Base-by-base conservation (phyloP, 1,139 yeast species). In the Wickerhamomyces sp. region DNA sequence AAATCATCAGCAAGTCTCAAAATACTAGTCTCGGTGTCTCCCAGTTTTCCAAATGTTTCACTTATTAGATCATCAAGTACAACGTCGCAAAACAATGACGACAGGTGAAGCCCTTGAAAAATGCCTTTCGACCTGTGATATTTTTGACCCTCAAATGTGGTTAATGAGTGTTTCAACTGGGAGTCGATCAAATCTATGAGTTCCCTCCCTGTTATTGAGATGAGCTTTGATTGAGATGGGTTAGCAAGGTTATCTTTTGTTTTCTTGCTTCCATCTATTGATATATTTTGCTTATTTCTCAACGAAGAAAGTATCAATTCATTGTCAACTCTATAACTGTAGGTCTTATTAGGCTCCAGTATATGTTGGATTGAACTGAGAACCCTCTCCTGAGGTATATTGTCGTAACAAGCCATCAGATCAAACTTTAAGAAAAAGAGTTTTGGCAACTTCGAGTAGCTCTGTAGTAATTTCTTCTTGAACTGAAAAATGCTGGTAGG, bases 1-100 rank as follows among this genome's bases (percentile, higher is more conserved):
- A 91, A 91, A 55, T 91, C 98, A 57, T 91, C 98, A 0, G 88
- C 95, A 20, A 85, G 59, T 37, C 96, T 61, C 10, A 87, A 44
- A 0, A 87, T 54, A 3, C 70, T 42, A 4, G 73, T 62, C 2
- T 63, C 53, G 1, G 46, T 37, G 6, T 46, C 40, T 0, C 43
- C 39, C 2, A 51, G 36, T 1, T 49, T 40, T 3, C 61, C 35
- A 41, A 66, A 67, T 2, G 48, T 42, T n/a, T 71, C 61, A n/a
- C 66, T 66, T 3, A 84, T 72, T 33, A 89, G 55, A 8, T 71
- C 66, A 46, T 83, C 85, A 48, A 84, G 83, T 1, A 85, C 75
- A 5, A 88, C 51, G 46, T 88, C 86, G 46, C 95, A 88, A 25
- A 91, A 65, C 3, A 78, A 62, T 1, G 86, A 72, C 45, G 95